phyloP scores from a whole-genome alignment of 1,139 yeast genomes.

The Nakaseomyces delphensis region DNA sequence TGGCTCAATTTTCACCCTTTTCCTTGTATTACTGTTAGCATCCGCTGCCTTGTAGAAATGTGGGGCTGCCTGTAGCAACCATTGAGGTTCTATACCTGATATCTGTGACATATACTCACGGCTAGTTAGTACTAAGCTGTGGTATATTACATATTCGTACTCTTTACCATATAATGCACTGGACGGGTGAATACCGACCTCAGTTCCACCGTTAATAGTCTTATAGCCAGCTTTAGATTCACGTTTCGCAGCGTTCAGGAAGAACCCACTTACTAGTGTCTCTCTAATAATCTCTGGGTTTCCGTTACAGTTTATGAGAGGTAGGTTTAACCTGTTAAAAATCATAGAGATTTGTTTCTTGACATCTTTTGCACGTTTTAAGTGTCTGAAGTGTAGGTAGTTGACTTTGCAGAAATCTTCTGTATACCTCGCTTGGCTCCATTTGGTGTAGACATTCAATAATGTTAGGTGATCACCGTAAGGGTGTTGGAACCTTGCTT shows the following conservation, averaged over 20 bases:
- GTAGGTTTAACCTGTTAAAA: slow-evolving; percentile 47
- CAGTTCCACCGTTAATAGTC: slow-evolving; percentile 67
- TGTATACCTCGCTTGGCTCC: slow-evolving; percentile 58
- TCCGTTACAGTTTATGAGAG: slow-evolving; percentile 51
- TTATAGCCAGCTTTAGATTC: slow-evolving; percentile 71
- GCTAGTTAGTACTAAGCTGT: slow-evolving; percentile 70
- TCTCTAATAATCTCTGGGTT: slow-evolving; percentile 56
- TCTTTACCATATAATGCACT: slow-evolving; percentile 67
- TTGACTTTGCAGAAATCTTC: slow-evolving; percentile 76
- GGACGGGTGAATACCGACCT: slow-evolving; percentile 84
- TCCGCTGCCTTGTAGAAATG: slow-evolving; percentile 61
- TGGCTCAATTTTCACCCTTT: slow-evolving; percentile 50
- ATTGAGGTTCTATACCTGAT: slow-evolving; percentile 69
- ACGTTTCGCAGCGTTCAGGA: slow-evolving; percentile 73
- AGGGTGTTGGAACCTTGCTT: slow-evolving; percentile 65
- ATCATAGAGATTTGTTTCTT: slow-evolving; percentile 59
- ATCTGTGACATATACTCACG: slow-evolving; percentile 90
- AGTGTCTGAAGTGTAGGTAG: slow-evolving; percentile 70
- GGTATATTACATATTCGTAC: slow-evolving; percentile 76
- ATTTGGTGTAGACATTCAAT: slow-evolving; percentile 68
- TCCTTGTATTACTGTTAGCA: slow-evolving; percentile 35
- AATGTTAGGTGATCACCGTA: slow-evolving; percentile 84
- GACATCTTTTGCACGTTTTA: slow-evolving; percentile 73
- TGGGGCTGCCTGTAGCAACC: slow-evolving; percentile 85
- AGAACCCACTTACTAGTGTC: slow-evolving; percentile 79